Base-by-base conservation (phyloP, 1,284 basidiomycete species). In the Melampsora medusae region DNA sequence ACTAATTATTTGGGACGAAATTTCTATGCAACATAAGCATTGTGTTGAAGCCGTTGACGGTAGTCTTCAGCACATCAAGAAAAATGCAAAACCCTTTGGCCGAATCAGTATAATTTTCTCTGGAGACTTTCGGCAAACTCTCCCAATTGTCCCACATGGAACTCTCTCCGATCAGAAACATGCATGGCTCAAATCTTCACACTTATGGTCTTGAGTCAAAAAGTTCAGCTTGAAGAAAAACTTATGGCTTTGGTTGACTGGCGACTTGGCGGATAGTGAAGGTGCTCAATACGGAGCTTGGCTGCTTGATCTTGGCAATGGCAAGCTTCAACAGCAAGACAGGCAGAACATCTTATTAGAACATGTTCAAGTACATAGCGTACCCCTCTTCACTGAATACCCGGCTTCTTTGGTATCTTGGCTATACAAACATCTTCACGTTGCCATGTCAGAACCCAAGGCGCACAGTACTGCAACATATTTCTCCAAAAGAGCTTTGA, bases 11-110 rank as follows among this genome's bases (percentile, higher is more conserved):
- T 49, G n/a, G n/a, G n/a, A n/a, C n/a, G n/a, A n/a, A n/a, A n/a
- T n/a, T n/a, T n/a, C 59, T 2, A 70, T 38, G 33, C 38, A 38
- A 6, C 68, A 61, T 46, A 69, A 66, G 16, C 49, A 60, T 16
- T 48, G 56, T 14, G 56, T 77, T 9, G 67, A 77, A 14, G 68
- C 68, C 6, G 74, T 77, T 17, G 31, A 77, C 4, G 14, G 69
- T 14, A 33, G 42, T 14, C n/a, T 77, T 1, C 35, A n/a, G 6
- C 49, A 56, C 10, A n/a, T 69, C 2, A 10, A 17, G 0, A 42
- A 42, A 4, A 17, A 38, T 22, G 38, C 1, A 2, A 42, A 4
- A 4, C n/a, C 25, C 2, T 74, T 74, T 46, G 71, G 62, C 1
- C 65, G 72, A 6, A 62, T 59, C 17, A 31, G 12, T 16, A 42